A percentile compares a stretch with the other conserved stretches of the same genome.
Evolutionary conservation across 352 stramenopile species (phyloP).

Genomic region (Albugo laibachii): DNA sequence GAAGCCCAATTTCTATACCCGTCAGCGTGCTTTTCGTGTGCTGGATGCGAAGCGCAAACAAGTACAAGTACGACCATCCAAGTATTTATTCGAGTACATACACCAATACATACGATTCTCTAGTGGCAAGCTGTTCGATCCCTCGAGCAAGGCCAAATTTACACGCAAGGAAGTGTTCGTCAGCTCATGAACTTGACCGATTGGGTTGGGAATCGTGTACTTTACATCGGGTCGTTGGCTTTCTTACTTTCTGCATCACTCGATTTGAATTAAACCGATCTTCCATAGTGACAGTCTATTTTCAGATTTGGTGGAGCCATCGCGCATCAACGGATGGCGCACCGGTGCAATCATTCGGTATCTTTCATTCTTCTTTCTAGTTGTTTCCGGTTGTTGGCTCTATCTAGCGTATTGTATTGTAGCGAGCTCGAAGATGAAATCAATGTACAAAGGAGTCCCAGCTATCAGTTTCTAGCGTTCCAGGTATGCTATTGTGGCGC

Average conservation of each 20-base stretch:
- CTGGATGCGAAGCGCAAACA: slow-evolving; percentile 38
- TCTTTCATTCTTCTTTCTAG: background rate
- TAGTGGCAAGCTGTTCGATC: slow-evolving; percentile 49
- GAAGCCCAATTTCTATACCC: slow-evolving; percentile 87
- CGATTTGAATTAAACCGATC: background rate
- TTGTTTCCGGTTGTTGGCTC: background rate
- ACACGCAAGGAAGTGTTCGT: slow-evolving; percentile 58
- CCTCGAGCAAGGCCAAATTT: slow-evolving; percentile 39
- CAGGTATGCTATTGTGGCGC: slow-evolving; percentile 9
- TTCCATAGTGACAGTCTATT: slow-evolving; percentile 79
- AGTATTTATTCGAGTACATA: slow-evolving; percentile 3
- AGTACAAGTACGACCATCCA: slow-evolving; percentile 19
- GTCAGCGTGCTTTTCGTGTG: slow-evolving; percentile 49
- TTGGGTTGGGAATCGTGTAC: slow-evolving; percentile 53
- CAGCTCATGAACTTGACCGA: slow-evolving; percentile 40
- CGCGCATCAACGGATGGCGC: slow-evolving; percentile 83
- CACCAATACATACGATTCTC: slow-evolving; percentile 22
- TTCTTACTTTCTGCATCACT: background rate
- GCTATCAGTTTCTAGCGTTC: slow-evolving; percentile 45
- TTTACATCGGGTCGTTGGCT: slow-evolving; percentile 78
- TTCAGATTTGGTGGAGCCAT: slow-evolving; percentile 86
- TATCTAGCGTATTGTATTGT: background rate
- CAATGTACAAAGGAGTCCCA: slow-evolving; percentile 24
- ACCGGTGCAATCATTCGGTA: slow-evolving; percentile 84
- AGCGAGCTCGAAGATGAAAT: slow-evolving; percentile 80